Evolutionary conservation across 2,329 filamentous ascomycete species (phyloP).

Genomic region (Aspergillus sp.): DNA sequence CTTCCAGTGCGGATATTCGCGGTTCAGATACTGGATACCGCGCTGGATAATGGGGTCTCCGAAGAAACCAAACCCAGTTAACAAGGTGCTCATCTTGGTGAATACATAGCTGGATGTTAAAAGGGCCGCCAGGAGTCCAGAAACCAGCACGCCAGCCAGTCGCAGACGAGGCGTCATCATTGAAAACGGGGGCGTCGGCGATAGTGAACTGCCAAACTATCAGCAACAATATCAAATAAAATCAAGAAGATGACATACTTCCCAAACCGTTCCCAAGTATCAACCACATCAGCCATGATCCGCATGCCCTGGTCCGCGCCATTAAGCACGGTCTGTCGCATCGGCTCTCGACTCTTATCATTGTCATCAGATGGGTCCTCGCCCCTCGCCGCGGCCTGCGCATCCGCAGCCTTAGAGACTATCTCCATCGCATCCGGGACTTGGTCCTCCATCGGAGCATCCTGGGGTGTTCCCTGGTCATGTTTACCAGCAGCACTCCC

Average conservation of each 20-base stretch:
- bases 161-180: conserved; percentile 53
- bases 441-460: conserved; percentile 50
- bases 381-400: conserved; percentile 56
- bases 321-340: conserved; percentile 74
- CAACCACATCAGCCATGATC: conserved; percentile 57
- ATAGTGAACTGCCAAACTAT: background rate
- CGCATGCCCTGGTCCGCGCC: conserved; percentile 75
- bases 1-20: conserved; percentile 68
- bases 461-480: conserved; percentile 63
- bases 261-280: conserved; percentile 64
- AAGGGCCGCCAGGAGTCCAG: conserved; percentile 54
- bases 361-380: conserved; percentile 52
- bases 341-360: conserved; percentile 77
- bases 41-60: conserved; percentile 71
- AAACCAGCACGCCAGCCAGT: conserved; percentile 55
- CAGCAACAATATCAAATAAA: background rate
- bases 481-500: conserved; percentile 69
- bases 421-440: conserved; percentile 63
- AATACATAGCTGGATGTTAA: conserved; percentile 61
- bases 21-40: conserved; percentile 52
- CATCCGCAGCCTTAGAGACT: conserved; percentile 55
- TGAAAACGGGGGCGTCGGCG: conserved; percentile 55
- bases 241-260: conserved; percentile 47
- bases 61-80: conserved; percentile 73
- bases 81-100: conserved; percentile 65